These are phyloP conservation scores for Mycena vulgaris DNA, from an alignment of 768 basidiomycete species.

Conservation along the genomic window DNA sequence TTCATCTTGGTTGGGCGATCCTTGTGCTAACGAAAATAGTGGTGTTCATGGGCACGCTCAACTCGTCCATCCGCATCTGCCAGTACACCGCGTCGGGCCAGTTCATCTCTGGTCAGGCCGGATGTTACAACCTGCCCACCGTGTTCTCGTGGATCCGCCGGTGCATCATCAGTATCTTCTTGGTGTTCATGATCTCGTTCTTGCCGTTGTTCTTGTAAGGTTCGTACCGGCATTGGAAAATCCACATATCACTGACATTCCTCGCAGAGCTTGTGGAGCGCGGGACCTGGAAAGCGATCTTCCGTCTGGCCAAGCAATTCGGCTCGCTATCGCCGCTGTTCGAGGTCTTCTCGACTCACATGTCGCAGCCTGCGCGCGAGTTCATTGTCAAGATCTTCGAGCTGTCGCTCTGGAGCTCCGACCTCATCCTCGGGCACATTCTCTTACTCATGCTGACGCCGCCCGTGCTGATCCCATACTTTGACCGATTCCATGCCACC, in stretches of 20 bases:
- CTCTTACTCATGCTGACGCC: constrained; percentile 93
- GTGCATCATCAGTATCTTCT: constrained; percentile 97
- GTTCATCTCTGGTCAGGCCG: constrained; percentile 83
- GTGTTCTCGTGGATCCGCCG: constrained; percentile 96
- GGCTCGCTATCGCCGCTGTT: constrained; percentile 94
- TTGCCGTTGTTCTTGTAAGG: constrained; percentile 96
- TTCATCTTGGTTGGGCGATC: background rate
- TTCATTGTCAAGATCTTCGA: constrained; percentile 98
- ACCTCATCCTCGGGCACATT: constrained; percentile 90
- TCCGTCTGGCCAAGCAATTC: constrained; percentile 96
- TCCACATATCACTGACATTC: constrained; percentile 33
- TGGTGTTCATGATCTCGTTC: constrained; percentile 99
- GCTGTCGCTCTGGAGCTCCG: constrained; percentile 94
- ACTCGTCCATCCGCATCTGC: constrained; percentile 86
- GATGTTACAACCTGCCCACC: constrained; percentile 95
- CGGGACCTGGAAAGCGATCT: constrained; percentile 91
- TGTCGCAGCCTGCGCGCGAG: constrained; percentile 98
- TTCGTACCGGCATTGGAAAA: constrained; percentile 50
- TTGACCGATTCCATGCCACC: constrained; percentile 93
- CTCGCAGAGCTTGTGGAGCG: constrained; percentile 91
- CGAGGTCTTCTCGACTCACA: constrained; percentile 98
- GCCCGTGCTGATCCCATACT: constrained; percentile 91
- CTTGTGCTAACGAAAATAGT: constrained; percentile 64
- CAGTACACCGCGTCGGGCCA: constrained; percentile 81
- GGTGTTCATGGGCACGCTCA: constrained; percentile 95